Percentiles rank a stretch among this genome's conserved stretches.
Conservation (phyloP, 1,139 yeast genomes). For the Kodamaea ohmeri region DNA sequence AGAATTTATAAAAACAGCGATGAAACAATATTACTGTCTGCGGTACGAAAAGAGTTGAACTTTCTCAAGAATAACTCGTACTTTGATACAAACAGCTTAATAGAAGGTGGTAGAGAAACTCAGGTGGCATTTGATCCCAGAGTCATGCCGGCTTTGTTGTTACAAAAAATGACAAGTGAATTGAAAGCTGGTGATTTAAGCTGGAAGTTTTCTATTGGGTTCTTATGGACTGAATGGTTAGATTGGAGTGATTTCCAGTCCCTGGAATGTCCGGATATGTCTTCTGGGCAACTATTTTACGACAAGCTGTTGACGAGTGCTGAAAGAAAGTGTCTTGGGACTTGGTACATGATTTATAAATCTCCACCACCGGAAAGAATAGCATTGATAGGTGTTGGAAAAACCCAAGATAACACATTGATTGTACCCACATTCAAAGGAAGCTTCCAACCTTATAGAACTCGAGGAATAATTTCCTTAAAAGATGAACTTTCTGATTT, state of each 20-base stretch:
- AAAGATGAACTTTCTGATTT: neutral
- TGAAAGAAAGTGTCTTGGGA: constrained; percentile 14
- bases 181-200: constrained; percentile 4
- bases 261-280: neutral
- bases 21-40: neutral
- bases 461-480: constrained; percentile 1
- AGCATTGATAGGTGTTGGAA: constrained; percentile 17
- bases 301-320: constrained; percentile 11
- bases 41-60: neutral
- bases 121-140: constrained; percentile 18
- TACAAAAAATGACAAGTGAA: constrained; percentile 10
- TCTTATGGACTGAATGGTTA: constrained; percentile 20
- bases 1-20: neutral
- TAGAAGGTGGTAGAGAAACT: constrained; percentile 1
- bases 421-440: constrained; percentile 10
- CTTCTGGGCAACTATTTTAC: neutral
- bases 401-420: constrained; percentile 1
- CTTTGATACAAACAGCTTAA: neutral
- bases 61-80: neutral
- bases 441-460: too few species aligned
- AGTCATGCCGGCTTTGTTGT: constrained; percentile 18
- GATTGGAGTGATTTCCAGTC: constrained; percentile 9
- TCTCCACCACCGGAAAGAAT: constrained; percentile 19
- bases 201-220: constrained; percentile 16
- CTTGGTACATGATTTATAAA: constrained; percentile 14